Base-by-base conservation (phyloP, 2,329 filamentous ascomycete genomes). In the Ophiostoma novo-ulmi region DNA sequence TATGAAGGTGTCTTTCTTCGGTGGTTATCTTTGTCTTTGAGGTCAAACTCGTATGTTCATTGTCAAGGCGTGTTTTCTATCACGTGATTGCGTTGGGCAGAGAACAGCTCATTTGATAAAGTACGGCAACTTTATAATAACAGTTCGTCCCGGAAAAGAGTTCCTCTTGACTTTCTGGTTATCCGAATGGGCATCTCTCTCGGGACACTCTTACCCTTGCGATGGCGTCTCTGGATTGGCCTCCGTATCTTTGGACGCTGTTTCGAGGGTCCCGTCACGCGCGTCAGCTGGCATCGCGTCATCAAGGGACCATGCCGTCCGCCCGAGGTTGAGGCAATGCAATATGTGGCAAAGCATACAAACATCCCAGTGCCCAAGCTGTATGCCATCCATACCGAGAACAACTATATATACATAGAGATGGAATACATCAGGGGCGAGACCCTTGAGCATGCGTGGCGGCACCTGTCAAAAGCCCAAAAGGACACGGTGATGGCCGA, bases 231-330 rank as follows among this genome's bases (percentile, higher is more conserved):
- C 1, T 55, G 48, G 48, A 22, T 55, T n/a, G 48, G 48, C 5
- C 2, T 55, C 20, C 48, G 48, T 2, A 2, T 55, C 48, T 55
- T 55, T 55, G 48, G 48, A 1, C 48, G 48, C 48, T 20, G 14
- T 6, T 31, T 36, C 13, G 58, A 63, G 13, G 31, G 58, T 22
- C 31, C 58, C 13, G 58, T 36, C 22, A 63, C 58, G 26, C 58
- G 26, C 1, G 58, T 55, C 17, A 48, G 48, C 20, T 55, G 48
- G 48, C 48, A 55, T 3, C 48, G 48, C 17, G 48, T 55, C 48
- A 72, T 72, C 71, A 72, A 72, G 68, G 71, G 71, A 58, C 71
- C 70, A 13, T 71, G 68, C 39, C 41, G 64, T 38, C 70, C 68
- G 6, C 48, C 63, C n/a, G 68, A 71, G 68, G 31, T 71, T 64